A percentile compares a stretch with the other conserved stretches of the same genome.
Evolutionary conservation across 208 protist species (phyloP).

Genomic region (Wallacemonas rigidus): DNA sequence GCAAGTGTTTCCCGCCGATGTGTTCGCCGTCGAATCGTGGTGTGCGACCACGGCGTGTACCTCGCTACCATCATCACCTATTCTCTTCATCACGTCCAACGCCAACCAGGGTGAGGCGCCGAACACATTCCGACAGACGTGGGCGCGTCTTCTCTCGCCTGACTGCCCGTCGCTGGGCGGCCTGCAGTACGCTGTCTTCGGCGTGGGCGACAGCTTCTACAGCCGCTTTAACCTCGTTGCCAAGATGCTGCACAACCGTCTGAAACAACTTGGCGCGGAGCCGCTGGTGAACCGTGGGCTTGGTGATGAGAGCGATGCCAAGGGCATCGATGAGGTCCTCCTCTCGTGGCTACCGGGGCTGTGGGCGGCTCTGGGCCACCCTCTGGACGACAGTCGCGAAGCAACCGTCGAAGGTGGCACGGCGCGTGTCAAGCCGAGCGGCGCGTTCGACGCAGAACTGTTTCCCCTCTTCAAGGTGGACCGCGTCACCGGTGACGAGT

Average conservation of each 20-base stretch:
- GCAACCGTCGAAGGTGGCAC: too few species aligned
- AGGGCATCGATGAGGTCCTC: constrained; percentile 72
- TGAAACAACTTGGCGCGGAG: constrained; percentile 76
- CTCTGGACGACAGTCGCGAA: not conserved
- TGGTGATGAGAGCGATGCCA: constrained; percentile 91
- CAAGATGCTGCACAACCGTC: constrained; percentile 92
- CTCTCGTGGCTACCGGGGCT: constrained; percentile 70
- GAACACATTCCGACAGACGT: constrained; percentile 70
- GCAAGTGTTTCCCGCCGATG: constrained; percentile 64
- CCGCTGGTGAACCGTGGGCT: constrained; percentile 81
- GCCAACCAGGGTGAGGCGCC: constrained; percentile 87
- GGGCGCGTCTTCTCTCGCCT: constrained; percentile 52
- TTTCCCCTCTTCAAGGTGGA: constrained; percentile 27
- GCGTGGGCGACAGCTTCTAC: constrained; percentile 90
- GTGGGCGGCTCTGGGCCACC: constrained; percentile 49
- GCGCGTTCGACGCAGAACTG: constrained; percentile 23
- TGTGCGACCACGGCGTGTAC: not conserved
- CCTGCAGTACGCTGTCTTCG: constrained; percentile 89
- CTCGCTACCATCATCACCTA: constrained; percentile 20
- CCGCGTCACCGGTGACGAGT: not conserved
- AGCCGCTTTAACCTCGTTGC: constrained; percentile 92
- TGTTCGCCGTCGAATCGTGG: constrained; percentile 56
- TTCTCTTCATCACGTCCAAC: constrained; percentile 79
- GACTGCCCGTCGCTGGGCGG: constrained; percentile 39
- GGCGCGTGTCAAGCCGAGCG: not conserved